These are phyloP conservation scores for Sporisorium reilianum DNA, from an alignment of 1,284 basidiomycete genomes.

Conservation along the genomic window DNA sequence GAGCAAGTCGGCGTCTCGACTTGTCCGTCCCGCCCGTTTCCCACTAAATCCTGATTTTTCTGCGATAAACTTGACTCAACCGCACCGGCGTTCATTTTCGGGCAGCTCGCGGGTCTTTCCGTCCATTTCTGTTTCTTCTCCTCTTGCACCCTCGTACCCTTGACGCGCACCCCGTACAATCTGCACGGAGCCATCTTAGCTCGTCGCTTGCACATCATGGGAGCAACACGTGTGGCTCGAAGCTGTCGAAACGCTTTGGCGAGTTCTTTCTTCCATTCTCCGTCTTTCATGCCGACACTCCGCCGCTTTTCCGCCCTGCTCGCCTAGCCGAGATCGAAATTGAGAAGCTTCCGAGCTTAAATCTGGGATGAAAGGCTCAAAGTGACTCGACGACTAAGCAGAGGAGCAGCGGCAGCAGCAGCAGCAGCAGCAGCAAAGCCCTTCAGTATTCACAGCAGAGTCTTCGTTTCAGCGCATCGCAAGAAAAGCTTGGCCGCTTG, in stretches of 20 bases:
- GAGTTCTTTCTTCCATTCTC: not conserved
- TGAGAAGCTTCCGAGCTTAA: not conserved
- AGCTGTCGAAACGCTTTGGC: not conserved
- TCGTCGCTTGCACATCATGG: not conserved
- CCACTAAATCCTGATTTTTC: conserved; percentile 17
- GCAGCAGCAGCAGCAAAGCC: not conserved
- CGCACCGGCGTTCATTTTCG: not conserved
- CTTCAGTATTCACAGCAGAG: not conserved
- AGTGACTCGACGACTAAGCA: conserved; percentile 1
- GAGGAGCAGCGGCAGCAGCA: not conserved
- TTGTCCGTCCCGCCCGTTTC: conserved; percentile 21
- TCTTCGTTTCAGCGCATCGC: not conserved
- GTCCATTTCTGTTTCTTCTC: not conserved
- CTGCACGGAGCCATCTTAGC: not conserved
- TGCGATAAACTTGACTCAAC: not conserved
- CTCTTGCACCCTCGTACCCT: not conserved
- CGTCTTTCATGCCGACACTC: conserved; percentile 11
- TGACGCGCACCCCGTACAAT: not conserved
- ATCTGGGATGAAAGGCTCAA: not conserved
- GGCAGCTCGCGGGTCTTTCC: conserved; percentile 8
- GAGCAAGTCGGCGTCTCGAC: not conserved
- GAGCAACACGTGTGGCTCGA: not conserved
- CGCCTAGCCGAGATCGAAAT: conserved; percentile 3
- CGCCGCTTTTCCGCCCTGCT: not conserved
- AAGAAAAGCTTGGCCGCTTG: not conserved